phyloP scores from a whole-genome alignment of 2,329 filamentous ascomycete genomes.

The Venturiaceae sp. region DNA sequence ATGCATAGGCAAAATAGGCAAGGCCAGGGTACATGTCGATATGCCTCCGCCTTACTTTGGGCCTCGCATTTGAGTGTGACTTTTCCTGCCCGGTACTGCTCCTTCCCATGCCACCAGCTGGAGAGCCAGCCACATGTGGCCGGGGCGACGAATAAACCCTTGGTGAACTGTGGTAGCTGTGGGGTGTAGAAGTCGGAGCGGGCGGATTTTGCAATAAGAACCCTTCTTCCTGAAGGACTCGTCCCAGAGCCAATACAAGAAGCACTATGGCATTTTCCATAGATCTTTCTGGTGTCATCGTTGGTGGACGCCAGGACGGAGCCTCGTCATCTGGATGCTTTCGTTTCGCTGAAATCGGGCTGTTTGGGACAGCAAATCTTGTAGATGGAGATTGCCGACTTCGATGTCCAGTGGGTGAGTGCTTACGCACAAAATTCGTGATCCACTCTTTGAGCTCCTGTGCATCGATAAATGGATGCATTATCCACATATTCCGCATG shows the following conservation, averaged over 20 bases:
- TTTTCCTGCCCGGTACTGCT: conserved; percentile 10
- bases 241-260: conserved; percentile 75
- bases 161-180: conserved; percentile 9
- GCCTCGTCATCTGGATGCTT: conserved; percentile 10
- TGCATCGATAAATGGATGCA: conserved; percentile 55
- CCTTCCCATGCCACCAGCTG: conserved; percentile 24
- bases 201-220: conserved; percentile 29
- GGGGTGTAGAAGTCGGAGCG: background rate
- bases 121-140: conserved; percentile 27
- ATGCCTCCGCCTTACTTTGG: conserved; percentile 1
- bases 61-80: background rate
- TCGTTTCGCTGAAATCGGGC: conserved; percentile 1
- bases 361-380: background rate
- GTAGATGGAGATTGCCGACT: background rate
- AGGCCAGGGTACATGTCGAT: conserved; percentile 81
- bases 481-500: conserved; percentile 48
- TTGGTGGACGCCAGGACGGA: conserved; percentile 18
- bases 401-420: conserved; percentile 22
- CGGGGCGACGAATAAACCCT: conserved; percentile 13
- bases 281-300: conserved; percentile 47
- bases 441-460: conserved; percentile 42
- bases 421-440: conserved; percentile 37
- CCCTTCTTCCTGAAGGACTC: conserved; percentile 54
- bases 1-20: conserved; percentile 79
- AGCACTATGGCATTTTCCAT: conserved; percentile 75